A percentile compares a stretch with the other conserved stretches of the same genome.
These are phyloP conservation scores for Globisporangium apiculatum DNA, from an alignment of 352 stramenopile genomes.

Conservation along the genomic window DNA sequence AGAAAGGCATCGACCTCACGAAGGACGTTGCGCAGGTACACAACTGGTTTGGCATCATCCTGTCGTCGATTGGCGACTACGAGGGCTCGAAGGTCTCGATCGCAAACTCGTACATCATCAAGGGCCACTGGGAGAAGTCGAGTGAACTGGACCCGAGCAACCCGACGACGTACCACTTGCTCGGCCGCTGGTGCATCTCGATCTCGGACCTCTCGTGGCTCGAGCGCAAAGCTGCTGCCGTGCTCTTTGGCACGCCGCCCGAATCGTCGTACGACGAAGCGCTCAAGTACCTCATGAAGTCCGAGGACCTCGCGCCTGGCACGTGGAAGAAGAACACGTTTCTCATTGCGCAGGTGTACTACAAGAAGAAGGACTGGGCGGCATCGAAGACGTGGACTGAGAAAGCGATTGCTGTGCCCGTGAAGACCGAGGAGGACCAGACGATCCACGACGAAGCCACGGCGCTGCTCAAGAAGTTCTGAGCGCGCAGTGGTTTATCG, in stretches of 20 bases:
- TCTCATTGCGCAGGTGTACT: constrained; percentile 75
- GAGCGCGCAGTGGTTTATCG: too few species aligned
- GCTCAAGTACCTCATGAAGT: constrained; percentile 67
- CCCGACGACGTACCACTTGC: constrained; percentile 67
- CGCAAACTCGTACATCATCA: constrained; percentile 79
- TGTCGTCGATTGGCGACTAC: constrained; percentile 80
- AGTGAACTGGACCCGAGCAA: constrained; percentile 66
- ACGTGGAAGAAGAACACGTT: constrained; percentile 84
- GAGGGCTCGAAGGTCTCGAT: constrained; percentile 83
- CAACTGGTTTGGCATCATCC: constrained; percentile 84
- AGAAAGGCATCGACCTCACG: constrained; percentile 41
- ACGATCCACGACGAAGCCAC: constrained; percentile 61
- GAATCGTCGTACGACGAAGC: constrained; percentile 81
- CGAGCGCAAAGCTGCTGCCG: constrained; percentile 72
- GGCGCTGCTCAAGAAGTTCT: constrained; percentile 54
- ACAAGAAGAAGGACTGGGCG: constrained; percentile 65
- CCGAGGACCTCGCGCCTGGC: constrained; percentile 57
- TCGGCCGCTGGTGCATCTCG: constrained; percentile 80
- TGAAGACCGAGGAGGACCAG: constrained; percentile 58
- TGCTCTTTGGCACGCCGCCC: constrained; percentile 76
- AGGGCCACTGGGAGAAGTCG: constrained; percentile 73
- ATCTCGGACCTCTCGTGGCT: constrained; percentile 84
- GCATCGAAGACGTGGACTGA: constrained; percentile 64
- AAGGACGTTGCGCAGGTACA: constrained; percentile 61
- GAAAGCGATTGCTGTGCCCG: constrained; percentile 58